Conservation (phyloP, 768 basidiomycete genomes). For the Serendipita indica region DNA sequence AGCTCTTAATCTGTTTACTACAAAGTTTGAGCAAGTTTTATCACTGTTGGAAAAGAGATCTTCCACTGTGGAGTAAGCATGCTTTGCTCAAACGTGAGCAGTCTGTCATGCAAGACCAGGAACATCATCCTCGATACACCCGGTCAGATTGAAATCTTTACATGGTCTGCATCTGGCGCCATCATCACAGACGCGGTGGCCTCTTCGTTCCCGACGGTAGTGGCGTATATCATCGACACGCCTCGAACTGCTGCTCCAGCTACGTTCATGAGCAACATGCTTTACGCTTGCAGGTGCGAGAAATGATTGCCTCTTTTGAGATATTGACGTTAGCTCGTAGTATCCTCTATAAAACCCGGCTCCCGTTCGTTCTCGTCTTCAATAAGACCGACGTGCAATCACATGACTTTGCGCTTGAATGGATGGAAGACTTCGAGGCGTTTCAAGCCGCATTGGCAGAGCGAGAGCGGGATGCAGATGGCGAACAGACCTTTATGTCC, state of each 20-base stretch:
- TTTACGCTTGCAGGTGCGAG: constrained; percentile 91
- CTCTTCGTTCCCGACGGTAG: constrained; percentile 79
- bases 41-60: constrained; percentile 81
- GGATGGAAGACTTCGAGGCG: constrained; percentile 96
- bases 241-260: constrained; percentile 87
- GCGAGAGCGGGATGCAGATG: constrained; percentile 57
- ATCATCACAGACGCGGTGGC: constrained; percentile 98
- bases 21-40: constrained; percentile 96
- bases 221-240: constrained; percentile 96
- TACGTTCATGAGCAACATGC: constrained; percentile 99
- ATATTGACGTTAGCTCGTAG: constrained; percentile 25
- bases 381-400: constrained; percentile 89
- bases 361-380: constrained; percentile 95
- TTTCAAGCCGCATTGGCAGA: constrained; percentile 83
- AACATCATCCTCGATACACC: constrained; percentile 94
- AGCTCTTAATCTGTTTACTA: constrained; percentile 92
- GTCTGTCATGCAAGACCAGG: constrained; percentile 27
- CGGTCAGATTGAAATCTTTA: constrained; percentile 99
- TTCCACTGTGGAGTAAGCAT: constrained; percentile 68
- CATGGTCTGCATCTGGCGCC: constrained; percentile 97
- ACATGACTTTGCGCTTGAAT: constrained; percentile 85
- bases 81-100: not conserved
- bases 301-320: constrained; percentile 8
- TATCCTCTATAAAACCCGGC: constrained; percentile 93
- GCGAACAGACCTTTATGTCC: constrained; percentile 95